phyloP scores from a whole-genome alignment of 2,329 filamentous ascomycete genomes.

The Microdochium nivale region DNA sequence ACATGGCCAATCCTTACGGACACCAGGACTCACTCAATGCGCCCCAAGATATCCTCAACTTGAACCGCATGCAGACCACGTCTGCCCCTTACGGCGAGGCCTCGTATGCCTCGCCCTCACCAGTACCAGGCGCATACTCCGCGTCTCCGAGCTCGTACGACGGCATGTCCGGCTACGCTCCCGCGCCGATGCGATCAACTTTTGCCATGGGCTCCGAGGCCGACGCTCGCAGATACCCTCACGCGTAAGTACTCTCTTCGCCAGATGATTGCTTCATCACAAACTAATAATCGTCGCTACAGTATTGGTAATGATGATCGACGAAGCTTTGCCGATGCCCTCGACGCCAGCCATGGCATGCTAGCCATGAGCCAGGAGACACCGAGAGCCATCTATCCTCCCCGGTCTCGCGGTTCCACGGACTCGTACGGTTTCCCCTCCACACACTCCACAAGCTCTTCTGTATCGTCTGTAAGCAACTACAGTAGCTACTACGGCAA shows the following conservation, averaged over 20 bases:
- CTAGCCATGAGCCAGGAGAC: conserved; percentile 94
- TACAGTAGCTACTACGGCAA: conserved; percentile 75
- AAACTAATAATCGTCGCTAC: conserved; percentile 47
- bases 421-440: conserved; percentile 91
- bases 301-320: conserved; percentile 45
- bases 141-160: conserved; percentile 66
- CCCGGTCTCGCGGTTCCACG: conserved; percentile 60
- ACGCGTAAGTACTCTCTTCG: conserved; percentile 64
- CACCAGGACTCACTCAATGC: conserved; percentile 61
- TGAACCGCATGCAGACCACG: conserved; percentile 54
- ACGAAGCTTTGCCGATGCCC: conserved; percentile 74
- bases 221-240: conserved; percentile 64
- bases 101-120: conserved; percentile 59
- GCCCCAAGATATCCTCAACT: conserved; percentile 65
- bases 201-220: conserved; percentile 50
- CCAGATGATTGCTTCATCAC: conserved; percentile 29
- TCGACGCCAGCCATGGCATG: conserved; percentile 92
- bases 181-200: conserved; percentile 51
- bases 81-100: conserved; percentile 63
- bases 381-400: conserved; percentile 80
- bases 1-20: conserved; percentile 47
- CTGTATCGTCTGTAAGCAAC: conserved; percentile 74
- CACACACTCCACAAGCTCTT: conserved; percentile 77
- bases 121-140: conserved; percentile 57
- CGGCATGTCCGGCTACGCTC: conserved; percentile 60